A percentile compares a stretch with the other conserved stretches of the same genome.
phyloP scores from a whole-genome alignment of 2,329 filamentous ascomycete species.

The Ramularia endophylla region DNA sequence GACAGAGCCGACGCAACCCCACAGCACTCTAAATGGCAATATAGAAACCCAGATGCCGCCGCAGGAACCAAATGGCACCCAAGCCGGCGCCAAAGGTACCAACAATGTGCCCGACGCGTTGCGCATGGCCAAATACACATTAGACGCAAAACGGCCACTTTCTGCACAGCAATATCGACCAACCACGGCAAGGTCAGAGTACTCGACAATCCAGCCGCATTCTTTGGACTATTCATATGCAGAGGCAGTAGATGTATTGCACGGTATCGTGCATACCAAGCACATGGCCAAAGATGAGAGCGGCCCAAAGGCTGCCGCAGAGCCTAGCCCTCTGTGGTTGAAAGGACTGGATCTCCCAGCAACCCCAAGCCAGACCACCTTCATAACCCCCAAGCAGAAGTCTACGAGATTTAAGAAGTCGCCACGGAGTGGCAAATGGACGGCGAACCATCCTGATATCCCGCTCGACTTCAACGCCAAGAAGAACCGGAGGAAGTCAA shows the following conservation, averaged over 20 bases:
- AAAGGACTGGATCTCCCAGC: conserved; percentile 8
- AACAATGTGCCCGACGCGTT: conserved; percentile 8
- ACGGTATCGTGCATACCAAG: conserved; percentile 2
- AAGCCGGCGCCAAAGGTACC: conserved; percentile 2
- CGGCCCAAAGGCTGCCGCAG: not conserved
- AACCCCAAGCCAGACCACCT: not conserved
- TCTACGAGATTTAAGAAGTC: conserved; percentile 13
- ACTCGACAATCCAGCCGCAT: conserved; percentile 15
- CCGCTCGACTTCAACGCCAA: conserved; percentile 21
- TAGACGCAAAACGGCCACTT: conserved; percentile 12
- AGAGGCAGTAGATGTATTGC: conserved; percentile 23
- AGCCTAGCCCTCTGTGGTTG: conserved; percentile 8
- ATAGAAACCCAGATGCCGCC: conserved; percentile 6
- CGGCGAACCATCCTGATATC: conserved; percentile 24
- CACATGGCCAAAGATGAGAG: no score
- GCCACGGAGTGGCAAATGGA: conserved; percentile 18
- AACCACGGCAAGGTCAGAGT: conserved; percentile 17
- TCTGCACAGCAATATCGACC: conserved; percentile 14
- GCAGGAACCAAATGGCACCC: conserved; percentile 6
- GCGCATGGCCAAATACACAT: conserved; percentile 8
- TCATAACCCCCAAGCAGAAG: not conserved
- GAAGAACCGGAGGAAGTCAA: conserved; percentile 27
- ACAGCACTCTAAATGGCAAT: conserved; percentile 36
- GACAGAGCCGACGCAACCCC: conserved; percentile 34
- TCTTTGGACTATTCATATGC: conserved; percentile 29